Evolutionary conservation across 2,329 filamentous ascomycete genomes (phyloP).

Genomic region (Stagonosporopsis tanaceti): DNA sequence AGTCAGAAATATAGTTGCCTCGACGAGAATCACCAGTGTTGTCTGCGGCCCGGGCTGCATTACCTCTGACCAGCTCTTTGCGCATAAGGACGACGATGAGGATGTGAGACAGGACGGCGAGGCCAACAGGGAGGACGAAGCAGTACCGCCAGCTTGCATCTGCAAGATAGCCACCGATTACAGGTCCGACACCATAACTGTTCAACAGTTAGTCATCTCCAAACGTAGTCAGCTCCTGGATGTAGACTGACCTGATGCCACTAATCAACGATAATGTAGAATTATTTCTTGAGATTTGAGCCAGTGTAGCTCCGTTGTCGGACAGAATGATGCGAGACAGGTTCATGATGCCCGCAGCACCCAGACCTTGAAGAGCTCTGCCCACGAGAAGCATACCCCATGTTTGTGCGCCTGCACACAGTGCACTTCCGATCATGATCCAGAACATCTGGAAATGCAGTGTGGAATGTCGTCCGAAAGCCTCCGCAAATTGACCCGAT

Average conservation of each 20-base stretch:
- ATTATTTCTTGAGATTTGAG: constrained; percentile 74
- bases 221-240: not conserved
- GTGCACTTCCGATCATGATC: constrained; percentile 64
- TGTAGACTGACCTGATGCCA: constrained; percentile 55
- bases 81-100: constrained; percentile 65
- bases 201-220: not conserved
- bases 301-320: constrained; percentile 69
- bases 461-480: constrained; percentile 68
- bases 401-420: constrained; percentile 67
- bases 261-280: constrained; percentile 70
- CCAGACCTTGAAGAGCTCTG: constrained; percentile 68
- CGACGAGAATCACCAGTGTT: constrained; percentile 39
- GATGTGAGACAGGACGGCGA: constrained; percentile 58
- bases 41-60: constrained; percentile 46
- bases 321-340: constrained; percentile 69
- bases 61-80: constrained; percentile 64
- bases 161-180: constrained; percentile 67
- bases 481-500: constrained; percentile 70
- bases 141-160: constrained; percentile 70
- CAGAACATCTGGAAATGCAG: constrained; percentile 64
- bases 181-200: constrained; percentile 67
- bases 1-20: constrained; percentile 43
- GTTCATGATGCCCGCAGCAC: constrained; percentile 68
- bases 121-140: constrained; percentile 62
- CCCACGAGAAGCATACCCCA: constrained; percentile 70